A percentile compares a stretch with the other conserved stretches of the same genome.
Evolutionary conservation across 257 asterid species (phyloP).

Genomic region (Perilla frutescens): DNA sequence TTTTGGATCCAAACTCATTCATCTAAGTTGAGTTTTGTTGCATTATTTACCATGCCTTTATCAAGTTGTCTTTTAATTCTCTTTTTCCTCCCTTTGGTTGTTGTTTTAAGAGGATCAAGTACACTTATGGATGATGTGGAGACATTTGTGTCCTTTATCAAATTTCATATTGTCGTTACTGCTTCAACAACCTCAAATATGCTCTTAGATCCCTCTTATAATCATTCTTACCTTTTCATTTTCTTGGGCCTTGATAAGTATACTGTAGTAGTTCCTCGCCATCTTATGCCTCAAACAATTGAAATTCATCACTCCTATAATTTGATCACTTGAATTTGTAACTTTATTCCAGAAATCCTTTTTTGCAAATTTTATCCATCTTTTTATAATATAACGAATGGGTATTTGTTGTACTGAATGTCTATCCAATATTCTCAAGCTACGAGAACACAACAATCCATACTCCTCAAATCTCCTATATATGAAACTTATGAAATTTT

Average conservation of each 20-base stretch:
- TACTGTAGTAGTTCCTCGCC: not conserved
- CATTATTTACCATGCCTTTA: not conserved
- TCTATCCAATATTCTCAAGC: not conserved
- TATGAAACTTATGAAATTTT: no score
- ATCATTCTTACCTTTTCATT: not conserved
- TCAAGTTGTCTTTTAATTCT: not conserved
- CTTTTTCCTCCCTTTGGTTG: not conserved
- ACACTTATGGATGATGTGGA: not conserved
- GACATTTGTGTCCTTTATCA: not conserved
- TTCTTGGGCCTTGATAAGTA: not conserved
- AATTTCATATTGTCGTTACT: no score
- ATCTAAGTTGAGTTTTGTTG: not conserved
- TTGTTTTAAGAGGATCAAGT: not conserved
- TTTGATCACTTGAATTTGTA: no score
- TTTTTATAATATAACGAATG: not conserved
- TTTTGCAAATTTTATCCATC: not conserved
- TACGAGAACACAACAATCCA: not conserved
- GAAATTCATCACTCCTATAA: not conserved
- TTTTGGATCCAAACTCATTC: not conserved
- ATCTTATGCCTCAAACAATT: not conserved
- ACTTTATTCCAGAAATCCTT: not conserved
- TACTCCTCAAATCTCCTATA: no score
- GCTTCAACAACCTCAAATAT: not conserved
- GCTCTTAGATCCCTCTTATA: not conserved
- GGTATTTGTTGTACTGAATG: not conserved